Evolutionary conservation across 192 early-diverging fungal species (phyloP).

Genomic region (Coemansia erecta): DNA sequence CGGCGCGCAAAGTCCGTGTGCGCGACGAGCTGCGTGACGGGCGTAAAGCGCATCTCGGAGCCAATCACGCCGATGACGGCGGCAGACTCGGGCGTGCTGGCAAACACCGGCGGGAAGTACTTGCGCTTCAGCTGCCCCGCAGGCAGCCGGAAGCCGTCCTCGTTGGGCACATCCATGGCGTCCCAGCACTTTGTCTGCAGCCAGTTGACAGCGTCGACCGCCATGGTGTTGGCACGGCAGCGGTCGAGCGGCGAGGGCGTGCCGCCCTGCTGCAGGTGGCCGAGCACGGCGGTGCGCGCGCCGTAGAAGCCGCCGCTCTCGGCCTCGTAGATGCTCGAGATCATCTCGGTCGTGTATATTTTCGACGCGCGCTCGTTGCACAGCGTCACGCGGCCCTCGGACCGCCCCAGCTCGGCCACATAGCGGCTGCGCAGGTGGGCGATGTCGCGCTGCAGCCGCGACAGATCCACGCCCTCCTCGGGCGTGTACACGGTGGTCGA

Average conservation of each 20-base stretch:
- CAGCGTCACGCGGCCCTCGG: conserved; percentile 86
- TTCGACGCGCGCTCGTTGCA: conserved; percentile 71
- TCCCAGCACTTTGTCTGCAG: conserved; percentile 65
- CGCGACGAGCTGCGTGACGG: conserved; percentile 61
- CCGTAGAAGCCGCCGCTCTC: conserved; percentile 89
- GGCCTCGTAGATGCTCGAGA: conserved; percentile 79
- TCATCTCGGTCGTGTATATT: conserved; percentile 88
- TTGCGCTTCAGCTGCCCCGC: conserved; percentile 46
- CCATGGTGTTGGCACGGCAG: conserved; percentile 85
- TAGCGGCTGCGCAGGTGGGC: conserved; percentile 77
- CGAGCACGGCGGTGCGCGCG: conserved; percentile 84
- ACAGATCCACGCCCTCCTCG: conserved; percentile 81
- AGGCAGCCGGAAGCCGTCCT: conserved; percentile 37
- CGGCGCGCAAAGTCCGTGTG: conserved; percentile 81
- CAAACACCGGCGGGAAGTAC: conserved; percentile 60
- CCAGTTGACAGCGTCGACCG: conserved; percentile 81
- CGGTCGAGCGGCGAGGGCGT: conserved; percentile 93
- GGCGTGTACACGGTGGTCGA: conserved; percentile 93
- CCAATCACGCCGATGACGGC: conserved; percentile 83
- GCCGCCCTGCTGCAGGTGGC: conserved; percentile 95
- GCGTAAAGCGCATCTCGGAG: conserved; percentile 69
- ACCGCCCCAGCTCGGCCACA: conserved; percentile 67
- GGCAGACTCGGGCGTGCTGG: conserved; percentile 58
- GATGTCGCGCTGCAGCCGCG: conserved; percentile 81
- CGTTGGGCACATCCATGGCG: conserved; percentile 44